Evolutionary conservation across 2,329 filamentous ascomycete genomes (phyloP), one percentile per base, ranked within the genome.

Genomic region (Pseudopyricularia cyperi): DNA sequence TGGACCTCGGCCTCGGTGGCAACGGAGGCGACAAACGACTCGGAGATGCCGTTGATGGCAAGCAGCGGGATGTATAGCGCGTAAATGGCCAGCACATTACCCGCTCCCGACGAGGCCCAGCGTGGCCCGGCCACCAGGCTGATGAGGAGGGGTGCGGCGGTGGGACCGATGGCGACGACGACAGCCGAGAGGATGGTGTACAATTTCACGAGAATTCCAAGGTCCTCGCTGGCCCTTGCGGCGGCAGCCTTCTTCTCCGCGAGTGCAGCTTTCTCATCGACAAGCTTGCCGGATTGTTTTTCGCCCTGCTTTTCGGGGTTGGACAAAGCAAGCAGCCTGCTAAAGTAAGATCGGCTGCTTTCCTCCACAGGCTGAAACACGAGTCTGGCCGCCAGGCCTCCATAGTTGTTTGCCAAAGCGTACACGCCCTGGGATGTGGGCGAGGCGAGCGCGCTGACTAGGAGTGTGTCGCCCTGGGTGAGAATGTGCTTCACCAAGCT

Each of bases 331-430:
- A 96, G 80, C 1, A 95, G 72, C 33, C 85, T 85, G 51, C 89
- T 90, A 55, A 97, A 96, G 63, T 95, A 83, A 62, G 84, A 89
- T 37, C 94, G 84, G 57, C 86, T 90, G 64, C 85, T 91, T 67
- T 98, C 94, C 66, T 98, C 93, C 54, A 98, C 81, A 7, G 93
- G 94, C 62, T 97, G 93, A 65, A 98, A 91, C 50, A 98, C 71
- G 57, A 97, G 80, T 3, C 93, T 80, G 0, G 93, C 93, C 28
- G 95, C 71, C 0, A 98, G 77, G 2, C 90, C 87, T 22, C 93
- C 93, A 64, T 93, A 98, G 66, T 97, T 98, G 60, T 89, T 89
- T 51, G 91, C 93, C 5, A 98, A 76, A 0, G 90, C 89, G 63
- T 97, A 98, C 34, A 89, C 82, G 14, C 93, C 93, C 69, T 97